A percentile compares a stretch with the other conserved stretches of the same genome.
Evolutionary conservation across 2,329 filamentous ascomycete species (phyloP).

Genomic region (Thermothelomyces thermophilus): DNA sequence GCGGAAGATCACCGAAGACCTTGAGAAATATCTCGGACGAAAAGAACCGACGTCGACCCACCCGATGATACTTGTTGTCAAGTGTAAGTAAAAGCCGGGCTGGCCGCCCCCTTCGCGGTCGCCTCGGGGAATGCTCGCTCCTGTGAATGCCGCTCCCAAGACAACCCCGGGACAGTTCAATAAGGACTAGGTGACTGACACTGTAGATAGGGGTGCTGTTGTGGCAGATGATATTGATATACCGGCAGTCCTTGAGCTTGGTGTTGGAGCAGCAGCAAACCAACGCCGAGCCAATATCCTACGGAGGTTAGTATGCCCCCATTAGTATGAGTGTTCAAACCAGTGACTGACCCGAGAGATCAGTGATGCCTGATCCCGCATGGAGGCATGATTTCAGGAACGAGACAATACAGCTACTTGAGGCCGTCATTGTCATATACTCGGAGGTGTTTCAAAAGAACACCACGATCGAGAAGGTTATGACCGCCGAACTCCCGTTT

Average conservation of each 20-base stretch:
- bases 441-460: constrained; percentile 19
- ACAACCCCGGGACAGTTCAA: not conserved
- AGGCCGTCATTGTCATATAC: constrained; percentile 20
- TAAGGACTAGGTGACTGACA: not conserved
- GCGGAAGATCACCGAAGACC: constrained; percentile 11
- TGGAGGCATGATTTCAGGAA: constrained; percentile 16
- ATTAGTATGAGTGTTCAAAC: not conserved
- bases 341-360: constrained; percentile 8
- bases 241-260: constrained; percentile 18
- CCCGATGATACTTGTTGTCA: not conserved
- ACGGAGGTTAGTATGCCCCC: constrained; percentile 9
- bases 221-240: constrained; percentile 24
- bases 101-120: too few species aligned
- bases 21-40: constrained; percentile 11
- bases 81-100: too few species aligned
- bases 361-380: constrained; percentile 7
- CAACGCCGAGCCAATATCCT: constrained; percentile 10
- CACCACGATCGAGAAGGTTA: constrained; percentile 11
- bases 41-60: constrained; percentile 3
- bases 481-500: constrained; percentile 2
- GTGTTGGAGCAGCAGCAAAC: constrained; percentile 13
- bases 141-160: too few species aligned
- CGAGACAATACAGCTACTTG: constrained; percentile 16
- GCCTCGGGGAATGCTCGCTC: too few species aligned
- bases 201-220: constrained; percentile 14